phyloP scores from a whole-genome alignment of 176 grass and related monocot genomes.

The Oryza glumipatula region DNA sequence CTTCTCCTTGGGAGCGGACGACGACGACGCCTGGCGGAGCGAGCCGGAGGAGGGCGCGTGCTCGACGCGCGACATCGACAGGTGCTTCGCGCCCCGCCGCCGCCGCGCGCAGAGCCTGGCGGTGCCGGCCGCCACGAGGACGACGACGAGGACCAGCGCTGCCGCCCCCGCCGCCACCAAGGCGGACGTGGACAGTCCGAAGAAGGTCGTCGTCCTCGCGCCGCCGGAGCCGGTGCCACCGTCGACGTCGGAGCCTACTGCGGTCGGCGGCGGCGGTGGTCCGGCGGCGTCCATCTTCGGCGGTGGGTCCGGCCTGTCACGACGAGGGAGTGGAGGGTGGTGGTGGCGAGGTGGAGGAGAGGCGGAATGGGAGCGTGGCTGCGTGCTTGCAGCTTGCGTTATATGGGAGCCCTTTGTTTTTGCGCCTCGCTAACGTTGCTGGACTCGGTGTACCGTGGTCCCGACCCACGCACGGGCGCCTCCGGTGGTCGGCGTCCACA shows the following conservation, averaged over 20 bases:
- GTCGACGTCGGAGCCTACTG: background rate
- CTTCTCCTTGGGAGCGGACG: slow-evolving; percentile 54
- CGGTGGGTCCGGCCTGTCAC: background rate
- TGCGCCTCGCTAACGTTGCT: slow-evolving; percentile 34
- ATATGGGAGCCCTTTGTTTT: slow-evolving; percentile 30
- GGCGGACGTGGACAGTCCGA: slow-evolving; percentile 38
- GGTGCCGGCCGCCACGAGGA: slow-evolving; percentile 37
- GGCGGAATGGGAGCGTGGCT: slow-evolving; percentile 14
- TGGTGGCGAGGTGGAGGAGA: background rate
- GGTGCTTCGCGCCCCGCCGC: slow-evolving; percentile 22
- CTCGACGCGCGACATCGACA: slow-evolving; percentile 49
- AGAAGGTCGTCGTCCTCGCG: background rate
- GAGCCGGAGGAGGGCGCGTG: slow-evolving; percentile 53
- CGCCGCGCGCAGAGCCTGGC: slow-evolving; percentile 32
- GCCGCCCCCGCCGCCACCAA: slow-evolving; percentile 16
- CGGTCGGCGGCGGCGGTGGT: slow-evolving; percentile 25
- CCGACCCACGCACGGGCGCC: background rate
- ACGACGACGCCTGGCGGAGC: slow-evolving; percentile 46
- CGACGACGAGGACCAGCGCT: slow-evolving; percentile 35
- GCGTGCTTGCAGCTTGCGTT: slow-evolving; percentile 28
- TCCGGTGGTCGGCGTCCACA: slow-evolving; percentile 15
- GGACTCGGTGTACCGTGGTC: slow-evolving; percentile 38
- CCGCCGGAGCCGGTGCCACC: too few relatives aligned
- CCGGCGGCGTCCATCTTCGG: slow-evolving; percentile 54
- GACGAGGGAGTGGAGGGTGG: slow-evolving; percentile 7